A percentile compares a stretch with the other conserved stretches of the same genome.
Evolutionary conservation across 2,329 filamentous ascomycete species (phyloP).

Genomic region (Aspergillus arachidicola): DNA sequence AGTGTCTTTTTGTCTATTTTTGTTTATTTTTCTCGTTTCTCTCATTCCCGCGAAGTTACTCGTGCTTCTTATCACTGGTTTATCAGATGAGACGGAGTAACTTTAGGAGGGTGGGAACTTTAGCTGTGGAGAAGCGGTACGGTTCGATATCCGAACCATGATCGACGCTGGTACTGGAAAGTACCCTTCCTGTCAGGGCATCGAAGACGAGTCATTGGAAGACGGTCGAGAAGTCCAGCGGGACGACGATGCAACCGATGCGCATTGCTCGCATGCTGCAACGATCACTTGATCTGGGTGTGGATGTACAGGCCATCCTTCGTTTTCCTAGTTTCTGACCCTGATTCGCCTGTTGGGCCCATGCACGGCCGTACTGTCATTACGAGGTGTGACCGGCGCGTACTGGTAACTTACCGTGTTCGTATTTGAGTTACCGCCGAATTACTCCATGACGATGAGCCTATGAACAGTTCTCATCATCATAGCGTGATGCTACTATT

Average conservation of each 20-base stretch:
- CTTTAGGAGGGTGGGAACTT: conserved; percentile 20
- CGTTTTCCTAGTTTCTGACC: conserved; percentile 12
- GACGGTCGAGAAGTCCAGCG: conserved; percentile 5
- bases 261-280: conserved; percentile 57
- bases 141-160: conserved; percentile 35
- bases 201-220: conserved; percentile 26
- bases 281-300: conserved; percentile 62
- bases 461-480: conserved; percentile 14
- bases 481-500: neutral
- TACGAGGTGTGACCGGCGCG: conserved; percentile 24
- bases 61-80: conserved; percentile 4
- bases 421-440: conserved; percentile 32
- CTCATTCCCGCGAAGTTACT: conserved; percentile 3
- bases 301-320: conserved; percentile 32
- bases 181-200: conserved; percentile 21
- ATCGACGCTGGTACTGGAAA: conserved; percentile 33
- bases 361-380: conserved; percentile 19
- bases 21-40: conserved; percentile 8
- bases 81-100: conserved; percentile 5
- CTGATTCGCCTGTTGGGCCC: conserved; percentile 4
- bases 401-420: conserved; percentile 33
- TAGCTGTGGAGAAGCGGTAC: conserved; percentile 31
- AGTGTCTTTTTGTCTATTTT: conserved; percentile 11
- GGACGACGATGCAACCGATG: conserved; percentile 31
- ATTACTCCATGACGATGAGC: conserved; percentile 10